A percentile compares a stretch with the other conserved stretches of the same genome.
These are phyloP conservation scores for Globisporangium paroecandrum DNA, from an alignment of 352 stramenopile species.

Conservation along the genomic window DNA sequence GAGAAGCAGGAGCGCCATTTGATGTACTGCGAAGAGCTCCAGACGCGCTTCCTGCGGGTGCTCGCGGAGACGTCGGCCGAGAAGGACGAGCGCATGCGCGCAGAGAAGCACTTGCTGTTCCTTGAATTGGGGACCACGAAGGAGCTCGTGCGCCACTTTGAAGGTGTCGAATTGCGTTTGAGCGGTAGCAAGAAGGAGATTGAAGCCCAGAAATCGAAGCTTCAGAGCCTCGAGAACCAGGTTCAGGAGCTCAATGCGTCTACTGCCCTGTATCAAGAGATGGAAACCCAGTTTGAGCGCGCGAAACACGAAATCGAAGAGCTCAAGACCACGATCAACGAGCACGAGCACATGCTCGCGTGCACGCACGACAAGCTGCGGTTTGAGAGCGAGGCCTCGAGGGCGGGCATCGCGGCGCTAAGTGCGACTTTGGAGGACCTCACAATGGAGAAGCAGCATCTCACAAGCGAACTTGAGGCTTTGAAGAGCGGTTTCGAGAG, in stretches of 20 bases:
- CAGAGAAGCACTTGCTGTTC: conserved; percentile 42
- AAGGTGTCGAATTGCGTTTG: conserved; percentile 36
- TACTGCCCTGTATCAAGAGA: not conserved
- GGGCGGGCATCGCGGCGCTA: not conserved
- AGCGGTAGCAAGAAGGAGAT: conserved; percentile 12
- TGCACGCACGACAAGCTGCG: conserved; percentile 14
- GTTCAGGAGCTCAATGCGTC: conserved; percentile 6
- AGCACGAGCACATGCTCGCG: conserved; percentile 11
- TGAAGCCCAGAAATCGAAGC: conserved; percentile 9
- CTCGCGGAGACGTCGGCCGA: conserved; percentile 35
- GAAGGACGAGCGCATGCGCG: conserved; percentile 41
- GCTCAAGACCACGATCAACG: conserved; percentile 4
- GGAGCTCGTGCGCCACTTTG: conserved; percentile 36
- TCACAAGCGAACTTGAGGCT: not conserved
- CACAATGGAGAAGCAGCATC: not conserved
- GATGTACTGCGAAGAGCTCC: conserved; percentile 51
- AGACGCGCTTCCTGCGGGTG: conserved; percentile 26
- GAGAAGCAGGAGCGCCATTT: conserved; percentile 32
- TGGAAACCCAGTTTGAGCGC: not conserved
- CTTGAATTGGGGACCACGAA: conserved; percentile 42
- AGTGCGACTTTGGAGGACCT: conserved; percentile 10
- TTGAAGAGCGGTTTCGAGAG: not conserved
- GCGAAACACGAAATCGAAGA: conserved; percentile 9
- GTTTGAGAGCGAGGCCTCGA: conserved; percentile 6
- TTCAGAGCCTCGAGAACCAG: not conserved